A percentile compares a stretch with the other conserved stretches of the same genome.
Evolutionary conservation across 2,329 filamentous ascomycete species (phyloP).

Genomic region (Fusarium nematophilum): DNA sequence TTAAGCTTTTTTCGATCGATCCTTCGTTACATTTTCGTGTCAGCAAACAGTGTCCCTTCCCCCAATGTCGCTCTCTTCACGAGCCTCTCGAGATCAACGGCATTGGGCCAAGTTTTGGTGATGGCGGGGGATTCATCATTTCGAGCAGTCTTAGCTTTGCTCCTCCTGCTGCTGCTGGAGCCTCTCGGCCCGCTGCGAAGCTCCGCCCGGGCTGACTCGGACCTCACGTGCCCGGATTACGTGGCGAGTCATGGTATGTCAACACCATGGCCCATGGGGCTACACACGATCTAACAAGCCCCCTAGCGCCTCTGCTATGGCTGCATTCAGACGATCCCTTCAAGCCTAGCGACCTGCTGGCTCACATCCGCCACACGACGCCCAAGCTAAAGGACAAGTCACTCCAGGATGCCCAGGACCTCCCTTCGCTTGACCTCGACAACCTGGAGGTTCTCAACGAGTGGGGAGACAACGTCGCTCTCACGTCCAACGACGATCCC

Average conservation of each 20-base stretch:
- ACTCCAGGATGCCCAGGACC: slow-evolving; percentile 30
- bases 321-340: slow-evolving; percentile 48
- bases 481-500: slow-evolving; percentile 46
- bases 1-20: slow-evolving; percentile 11
- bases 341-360: slow-evolving; percentile 45
- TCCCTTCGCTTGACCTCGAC: slow-evolving; percentile 41
- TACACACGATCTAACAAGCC: neutral
- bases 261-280: neutral
- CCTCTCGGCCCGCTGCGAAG: slow-evolving; percentile 4
- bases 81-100: neutral
- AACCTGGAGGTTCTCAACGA: slow-evolving; percentile 46
- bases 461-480: slow-evolving; percentile 26
- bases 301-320: slow-evolving; percentile 48
- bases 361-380: slow-evolving; percentile 46
- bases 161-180: too few species aligned
- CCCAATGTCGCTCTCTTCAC: slow-evolving; percentile 1
- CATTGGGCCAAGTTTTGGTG: slow-evolving; percentile 1
- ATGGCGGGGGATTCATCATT: slow-evolving; percentile 16
- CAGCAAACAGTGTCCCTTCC: too few species aligned
- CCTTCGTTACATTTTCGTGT: too few species aligned
- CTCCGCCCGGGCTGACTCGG: slow-evolving; percentile 17
- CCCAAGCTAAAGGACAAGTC: slow-evolving; percentile 35
- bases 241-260: slow-evolving; percentile 46
- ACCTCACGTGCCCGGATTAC: slow-evolving; percentile 43
- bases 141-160: slow-evolving; percentile 2